phyloP scores from a whole-genome alignment of 2,329 filamentous ascomycete species.

The Cercospora canescens region DNA sequence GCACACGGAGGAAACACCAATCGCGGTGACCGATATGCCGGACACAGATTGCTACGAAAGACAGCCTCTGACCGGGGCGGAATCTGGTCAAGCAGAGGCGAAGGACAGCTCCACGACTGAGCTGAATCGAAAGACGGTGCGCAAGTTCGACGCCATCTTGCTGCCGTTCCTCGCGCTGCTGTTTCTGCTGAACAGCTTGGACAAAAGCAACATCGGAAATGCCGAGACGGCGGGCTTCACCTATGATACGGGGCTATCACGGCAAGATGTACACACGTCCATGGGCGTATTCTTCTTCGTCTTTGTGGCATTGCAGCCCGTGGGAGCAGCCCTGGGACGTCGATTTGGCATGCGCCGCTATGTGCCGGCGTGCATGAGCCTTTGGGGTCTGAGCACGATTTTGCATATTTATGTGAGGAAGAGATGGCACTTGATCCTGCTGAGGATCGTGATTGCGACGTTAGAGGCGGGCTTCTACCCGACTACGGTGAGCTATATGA shows the following conservation, averaged over 20 bases:
- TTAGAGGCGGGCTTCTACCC: slow-evolving; percentile 61
- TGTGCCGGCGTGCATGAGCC: slow-evolving; percentile 59
- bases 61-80: slow-evolving; percentile 3
- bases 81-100: background rate
- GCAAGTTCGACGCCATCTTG: slow-evolving; percentile 52
- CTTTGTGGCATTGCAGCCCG: slow-evolving; percentile 59
- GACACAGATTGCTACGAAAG: background rate
- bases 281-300: slow-evolving; percentile 60
- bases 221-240: slow-evolving; percentile 62
- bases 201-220: slow-evolving; percentile 57
- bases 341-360: slow-evolving; percentile 57
- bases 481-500: slow-evolving; percentile 59
- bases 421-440: slow-evolving; percentile 49
- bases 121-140: slow-evolving; percentile 40
- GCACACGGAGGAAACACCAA: slow-evolving; percentile 7
- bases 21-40: background rate
- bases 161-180: slow-evolving; percentile 54
- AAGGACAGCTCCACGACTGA: background rate
- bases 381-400: slow-evolving; percentile 54
- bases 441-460: slow-evolving; percentile 49
- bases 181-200: slow-evolving; percentile 55
- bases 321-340: slow-evolving; percentile 58
- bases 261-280: slow-evolving; percentile 57
- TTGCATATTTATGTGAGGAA: slow-evolving; percentile 49
- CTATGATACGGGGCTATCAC: slow-evolving; percentile 52